Conservation (phyloP, 108 stramenopile genomes). For the Cyclostephanos invisitatus region DNA sequence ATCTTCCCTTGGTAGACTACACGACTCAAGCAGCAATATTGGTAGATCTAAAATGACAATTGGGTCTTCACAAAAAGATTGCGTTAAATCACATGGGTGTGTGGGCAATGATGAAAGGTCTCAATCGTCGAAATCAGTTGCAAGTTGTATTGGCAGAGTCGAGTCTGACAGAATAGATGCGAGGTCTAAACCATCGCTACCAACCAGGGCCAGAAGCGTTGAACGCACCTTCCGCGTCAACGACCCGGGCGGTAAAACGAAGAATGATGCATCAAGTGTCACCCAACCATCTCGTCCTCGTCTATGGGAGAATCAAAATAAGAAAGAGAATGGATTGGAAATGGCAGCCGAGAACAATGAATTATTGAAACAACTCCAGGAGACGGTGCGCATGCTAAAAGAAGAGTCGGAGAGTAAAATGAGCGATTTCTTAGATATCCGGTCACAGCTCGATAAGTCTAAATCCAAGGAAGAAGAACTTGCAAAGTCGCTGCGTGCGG, state of each 20-base stretch:
- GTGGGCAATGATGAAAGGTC: too few species aligned
- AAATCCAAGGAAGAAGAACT: conserved; percentile 2
- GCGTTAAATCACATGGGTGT: too few species aligned
- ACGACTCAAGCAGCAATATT: background rate
- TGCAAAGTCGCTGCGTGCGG: background rate
- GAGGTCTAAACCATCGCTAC: too few species aligned
- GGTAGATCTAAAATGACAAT: too few species aligned
- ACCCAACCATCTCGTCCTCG: background rate
- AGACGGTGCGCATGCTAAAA: background rate
- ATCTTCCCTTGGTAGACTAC: background rate
- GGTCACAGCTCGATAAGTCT: background rate
- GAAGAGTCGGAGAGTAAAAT: conserved; percentile 3
- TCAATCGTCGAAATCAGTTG: too few species aligned
- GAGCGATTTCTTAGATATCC: background rate
- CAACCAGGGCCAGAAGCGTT: too few species aligned
- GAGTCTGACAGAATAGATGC: too few species aligned
- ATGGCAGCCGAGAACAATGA: conserved; percentile 1
- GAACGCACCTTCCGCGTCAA: background rate
- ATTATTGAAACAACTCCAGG: conserved; percentile 6
- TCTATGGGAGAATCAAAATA: background rate
- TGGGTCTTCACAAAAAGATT: too few species aligned
- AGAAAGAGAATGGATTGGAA: background rate
- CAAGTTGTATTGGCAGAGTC: too few species aligned
- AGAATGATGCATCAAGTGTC: too few species aligned
- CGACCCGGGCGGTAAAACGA: background rate